Base-by-base conservation (phyloP, 116 monocot genomes). In the Papilionanthe hybrid region DNA sequence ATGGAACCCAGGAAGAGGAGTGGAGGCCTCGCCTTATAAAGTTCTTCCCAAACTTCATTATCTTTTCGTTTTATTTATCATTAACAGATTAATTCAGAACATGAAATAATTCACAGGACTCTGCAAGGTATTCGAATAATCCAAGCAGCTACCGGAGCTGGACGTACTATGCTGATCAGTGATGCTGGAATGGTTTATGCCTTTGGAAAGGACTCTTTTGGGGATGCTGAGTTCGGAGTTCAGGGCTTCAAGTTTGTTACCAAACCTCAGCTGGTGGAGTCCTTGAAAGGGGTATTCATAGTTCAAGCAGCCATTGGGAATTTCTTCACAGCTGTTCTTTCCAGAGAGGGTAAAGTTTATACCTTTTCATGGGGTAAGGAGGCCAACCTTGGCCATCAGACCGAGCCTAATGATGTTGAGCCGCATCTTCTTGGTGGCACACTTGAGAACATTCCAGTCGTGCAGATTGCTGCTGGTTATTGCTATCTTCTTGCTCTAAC, bases 401-500 rank as follows among this genome's bases (percentile, higher is more conserved):
- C 94, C 5, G 93, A 94, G 41, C 84, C 83, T 8, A 88, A 82
- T 77, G 94, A 94, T 80, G 65, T 83, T 27, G 90, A 94, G 79
- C 94, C 98, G 7, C 88, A 77, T 81, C 92, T 78, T 78, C 85
- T 98, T 17, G 58, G 82, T 76, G 94, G 94, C 1, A 79, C 89
- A 25, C 92, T 98, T 23, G 92, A 94, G 81, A 82, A 94, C 65
- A 82, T 90, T 56, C 92, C 91, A 2, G 90, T 98, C 2, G 98
- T 98, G 63, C 98, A 98, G 86, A 98, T 98, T 89, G 98, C 94
- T 32, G 98, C 98, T 58, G 98, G 98, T 30, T 93, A 98, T 82
- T 98, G 98, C 82, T 98, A 98, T 78, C 90, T 98, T 18, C 87
- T 98, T 20, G 89, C 90, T 49, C 75, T 98, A 77, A 84, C 94